Evolutionary conservation across 306 rosid species (phyloP).

Genomic region (Corylus avellana): DNA sequence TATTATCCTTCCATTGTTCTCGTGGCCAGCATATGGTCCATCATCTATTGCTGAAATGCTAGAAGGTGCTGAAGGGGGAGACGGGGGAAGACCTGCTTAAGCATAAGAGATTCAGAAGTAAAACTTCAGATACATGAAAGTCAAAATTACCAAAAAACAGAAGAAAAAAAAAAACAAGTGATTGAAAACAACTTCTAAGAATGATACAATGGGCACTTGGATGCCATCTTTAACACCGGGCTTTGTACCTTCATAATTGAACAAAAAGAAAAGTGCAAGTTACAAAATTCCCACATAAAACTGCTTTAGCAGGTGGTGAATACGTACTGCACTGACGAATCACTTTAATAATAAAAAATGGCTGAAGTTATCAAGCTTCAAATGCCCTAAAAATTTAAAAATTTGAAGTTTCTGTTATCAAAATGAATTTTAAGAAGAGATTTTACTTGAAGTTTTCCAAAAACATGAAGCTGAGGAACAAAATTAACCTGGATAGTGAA

Average conservation of each 20-base stretch:
- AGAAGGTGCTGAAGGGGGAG: conserved; percentile 75
- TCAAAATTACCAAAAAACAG: too few species aligned
- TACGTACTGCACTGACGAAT: background rate
- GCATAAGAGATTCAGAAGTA: conserved; percentile 23
- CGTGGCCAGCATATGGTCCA: conserved; percentile 53
- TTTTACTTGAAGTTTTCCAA: background rate
- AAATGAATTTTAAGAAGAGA: background rate
- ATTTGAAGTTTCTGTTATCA: background rate
- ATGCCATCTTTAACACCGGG: background rate
- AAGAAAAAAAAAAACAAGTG: too few species aligned
- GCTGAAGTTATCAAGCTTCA: conserved; percentile 19
- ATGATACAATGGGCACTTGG: background rate
- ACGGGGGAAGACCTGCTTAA: conserved; percentile 92
- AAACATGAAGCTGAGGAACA: conserved; percentile 8
- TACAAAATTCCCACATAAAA: background rate
- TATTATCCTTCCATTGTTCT: conserved; percentile 52
- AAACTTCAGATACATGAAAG: conserved; percentile 6
- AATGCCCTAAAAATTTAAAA: conserved; percentile 2
- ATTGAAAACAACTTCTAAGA: background rate
- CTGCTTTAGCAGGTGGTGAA: background rate
- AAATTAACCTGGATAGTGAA: conserved; percentile 77
- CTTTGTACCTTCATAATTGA: background rate
- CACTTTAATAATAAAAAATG: background rate
- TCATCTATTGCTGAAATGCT: conserved; percentile 53
- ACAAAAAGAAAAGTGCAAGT: background rate